Base-by-base conservation (phyloP, 495 filamentous ascomycete genomes). In the Trichoderma orchidacearum region DNA sequence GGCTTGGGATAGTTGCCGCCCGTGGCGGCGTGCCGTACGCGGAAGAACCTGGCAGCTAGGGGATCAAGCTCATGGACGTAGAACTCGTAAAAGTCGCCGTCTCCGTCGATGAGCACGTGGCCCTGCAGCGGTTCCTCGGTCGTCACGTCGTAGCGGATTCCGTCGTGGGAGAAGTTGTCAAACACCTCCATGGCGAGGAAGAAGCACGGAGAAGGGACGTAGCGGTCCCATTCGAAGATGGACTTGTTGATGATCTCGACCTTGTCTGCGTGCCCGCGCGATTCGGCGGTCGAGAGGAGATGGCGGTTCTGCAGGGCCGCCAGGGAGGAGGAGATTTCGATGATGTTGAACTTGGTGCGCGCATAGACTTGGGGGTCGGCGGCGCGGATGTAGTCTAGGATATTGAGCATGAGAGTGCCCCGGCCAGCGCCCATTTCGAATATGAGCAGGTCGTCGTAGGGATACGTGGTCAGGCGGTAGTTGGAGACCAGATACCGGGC, bases 381-480 rank as follows among this genome's bases (percentile, higher is more conserved):
- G 62, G 87, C 85, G 58, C 91, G 89, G 68, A 99, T 94, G 72
- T 92, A 93, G 74, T 99, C 91, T 53, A 99, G 78, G 57, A 97
- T 90, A 68, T 99, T 97, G 61, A 90, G 76, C 93, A 99, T 99
- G 63, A 99, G 79, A 3, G 94, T 99, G 41, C 93, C 93, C 64
- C 96, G 93, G 56, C 93, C 93, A 51, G 93, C 93, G 21, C 93
- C 93, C 82, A 99, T 90, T 68, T 99, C 93, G 78, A 96, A 99
- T 64, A 99, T 95, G 59, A 94, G 89, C 51, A 99, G 81, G 73
- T 99, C 93, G 70, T 94, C 84, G 75, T 96, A 95, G 6, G 93
- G 94, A 70, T 91, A 96, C 23, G 89, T 81, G 27, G 86, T 87
- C 64, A 96, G 80, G 67, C 92, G 88, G 79, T 99, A 99, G 73